These are phyloP conservation scores for Mortierella sp. DNA, from an alignment of 371 early-diverging fungal genomes.

Conservation along the genomic window DNA sequence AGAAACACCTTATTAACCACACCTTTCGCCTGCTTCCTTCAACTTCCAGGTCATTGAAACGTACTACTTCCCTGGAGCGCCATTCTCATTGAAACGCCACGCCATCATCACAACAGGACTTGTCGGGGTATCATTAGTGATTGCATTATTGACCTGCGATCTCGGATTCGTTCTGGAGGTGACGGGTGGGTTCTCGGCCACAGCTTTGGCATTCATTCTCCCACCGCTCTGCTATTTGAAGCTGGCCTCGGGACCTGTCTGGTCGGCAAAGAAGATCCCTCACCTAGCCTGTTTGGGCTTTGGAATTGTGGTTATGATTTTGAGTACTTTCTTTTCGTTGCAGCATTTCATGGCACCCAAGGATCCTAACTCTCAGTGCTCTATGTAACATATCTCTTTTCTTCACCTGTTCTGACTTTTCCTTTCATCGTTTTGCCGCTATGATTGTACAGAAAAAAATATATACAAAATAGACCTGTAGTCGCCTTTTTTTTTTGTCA, in stretches of 20 bases:
- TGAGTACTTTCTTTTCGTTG: conserved; percentile 70
- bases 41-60: conserved; percentile 70
- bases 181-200: conserved; percentile 85
- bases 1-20: not conserved
- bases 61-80: conserved; percentile 65
- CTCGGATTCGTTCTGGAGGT: conserved; percentile 83
- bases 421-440: not conserved
- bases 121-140: conserved; percentile 64
- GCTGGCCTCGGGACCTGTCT: conserved; percentile 68
- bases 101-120: conserved; percentile 73
- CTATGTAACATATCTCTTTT: conserved; percentile 21
- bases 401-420: not conserved
- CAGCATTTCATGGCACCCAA: conserved; percentile 49
- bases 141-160: conserved; percentile 78
- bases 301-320: conserved; percentile 74
- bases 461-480: not conserved
- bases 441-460: not conserved
- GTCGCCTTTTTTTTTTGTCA: not conserved
- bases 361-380: conserved; percentile 26
- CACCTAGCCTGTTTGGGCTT: conserved; percentile 75
- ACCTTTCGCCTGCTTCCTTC: not conserved
- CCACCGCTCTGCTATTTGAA: conserved; percentile 80
- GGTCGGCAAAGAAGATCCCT: conserved; percentile 67
- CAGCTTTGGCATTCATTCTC: conserved; percentile 83
- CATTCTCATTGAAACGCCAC: conserved; percentile 69